Evolutionary conservation across 2,329 filamentous ascomycete species (phyloP), one percentile per base, ranked within the genome.

Genomic region (Massarina eburnea): DNA sequence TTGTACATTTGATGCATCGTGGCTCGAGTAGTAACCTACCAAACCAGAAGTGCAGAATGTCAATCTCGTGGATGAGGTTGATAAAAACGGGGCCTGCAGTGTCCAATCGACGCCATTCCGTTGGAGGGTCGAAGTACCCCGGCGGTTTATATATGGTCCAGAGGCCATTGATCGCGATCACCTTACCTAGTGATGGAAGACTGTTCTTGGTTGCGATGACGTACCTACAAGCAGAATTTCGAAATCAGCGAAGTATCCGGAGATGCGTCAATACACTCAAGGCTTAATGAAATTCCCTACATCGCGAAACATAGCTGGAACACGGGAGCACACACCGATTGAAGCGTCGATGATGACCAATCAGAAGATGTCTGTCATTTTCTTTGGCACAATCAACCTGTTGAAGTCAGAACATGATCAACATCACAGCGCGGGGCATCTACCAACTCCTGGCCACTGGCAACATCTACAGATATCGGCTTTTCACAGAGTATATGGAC

Each of bases 31-130:
- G n/a, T n/a, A n/a, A n/a, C n/a, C n/a, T n/a, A n/a, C n/a, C 80
- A 20, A 84, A 73, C 1, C 83, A 65, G 59, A 78, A 76, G 37
- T 83, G 80, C 15, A 84, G 66, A 0, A 82, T 64, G 48, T 84
- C 81, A 30, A 84, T 67, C 39, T 84, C 81, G 54, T 84, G 81
- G n/a, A 83, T 74, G 34, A 84, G 65, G 55, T 84, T 84, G 48
- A 83, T 83, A 2, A 78, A 66, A 7, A 83, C 65, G 0, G 77
- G 74, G 0, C 80, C 80, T 1, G 75, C 76, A 2, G 68, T 59
- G 4, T 58, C 62, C 2, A 63, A 55, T 6, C 72, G 68, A 12
- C 78, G 72, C 80, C 81, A 83, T 30, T 74, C 72, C 0, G 68
- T 66, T 0, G 74, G 73, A 0, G 71, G 51, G 2, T 73, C 67